These are phyloP conservation scores for Tetradesmus obliquus DNA, from an alignment of 139 green algal species.

Conservation along the genomic window DNA sequence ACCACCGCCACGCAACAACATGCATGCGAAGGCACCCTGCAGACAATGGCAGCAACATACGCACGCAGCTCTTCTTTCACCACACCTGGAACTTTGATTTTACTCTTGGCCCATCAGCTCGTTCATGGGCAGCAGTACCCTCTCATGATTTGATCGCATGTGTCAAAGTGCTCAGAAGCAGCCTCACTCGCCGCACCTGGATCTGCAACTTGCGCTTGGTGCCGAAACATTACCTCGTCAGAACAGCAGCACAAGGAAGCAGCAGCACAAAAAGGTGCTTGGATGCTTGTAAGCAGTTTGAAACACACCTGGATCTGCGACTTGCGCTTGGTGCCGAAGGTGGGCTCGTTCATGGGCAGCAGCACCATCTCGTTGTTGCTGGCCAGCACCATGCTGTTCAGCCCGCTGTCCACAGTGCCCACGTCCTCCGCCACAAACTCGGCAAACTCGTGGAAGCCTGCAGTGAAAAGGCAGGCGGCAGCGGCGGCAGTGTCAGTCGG, in stretches of 20 bases:
- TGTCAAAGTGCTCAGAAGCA: no score
- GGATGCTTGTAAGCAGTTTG: background rate
- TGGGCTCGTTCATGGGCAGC: slow-evolving; percentile 98
- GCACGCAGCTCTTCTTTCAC: no score
- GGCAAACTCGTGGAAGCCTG: slow-evolving; percentile 96
- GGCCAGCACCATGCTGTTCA: slow-evolving; percentile 95
- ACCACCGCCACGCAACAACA: no score
- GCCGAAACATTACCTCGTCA: background rate
- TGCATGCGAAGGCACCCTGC: no score
- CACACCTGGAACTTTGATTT: no score
- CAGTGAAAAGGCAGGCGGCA: background rate
- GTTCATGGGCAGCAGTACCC: no score
- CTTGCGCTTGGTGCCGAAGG: slow-evolving; percentile 90
- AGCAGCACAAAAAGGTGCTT: background rate
- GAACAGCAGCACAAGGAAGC: background rate
- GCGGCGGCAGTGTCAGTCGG: no score
- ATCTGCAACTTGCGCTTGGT: background rate
- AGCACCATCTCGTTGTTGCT: slow-evolving; percentile 97
- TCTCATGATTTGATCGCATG: no score
- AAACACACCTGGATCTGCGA: slow-evolving; percentile 73
- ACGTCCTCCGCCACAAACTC: slow-evolving; percentile 98
- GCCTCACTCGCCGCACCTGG: no score
- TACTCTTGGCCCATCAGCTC: no score
- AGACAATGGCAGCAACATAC: no score
- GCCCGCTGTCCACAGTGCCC: slow-evolving; percentile 92